phyloP scores from a whole-genome alignment of 129 eudicot species.

The Flaveria robusta region DNA sequence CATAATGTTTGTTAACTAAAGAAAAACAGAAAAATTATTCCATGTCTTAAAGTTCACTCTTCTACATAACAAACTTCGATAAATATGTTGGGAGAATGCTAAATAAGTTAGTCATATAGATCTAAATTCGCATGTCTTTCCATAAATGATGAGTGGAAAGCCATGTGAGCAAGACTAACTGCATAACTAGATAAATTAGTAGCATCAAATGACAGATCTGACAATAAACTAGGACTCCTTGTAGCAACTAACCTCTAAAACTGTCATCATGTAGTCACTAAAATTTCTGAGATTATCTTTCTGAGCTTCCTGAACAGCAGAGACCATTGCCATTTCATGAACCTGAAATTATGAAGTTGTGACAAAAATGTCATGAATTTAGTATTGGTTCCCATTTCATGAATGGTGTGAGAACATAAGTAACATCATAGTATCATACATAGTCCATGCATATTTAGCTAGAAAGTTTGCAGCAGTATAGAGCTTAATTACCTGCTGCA shows the following conservation, averaged over 20 bases:
- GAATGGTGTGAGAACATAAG: not conserved
- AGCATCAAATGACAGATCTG: slow-evolving; percentile 1
- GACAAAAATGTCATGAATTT: slow-evolving; percentile 13
- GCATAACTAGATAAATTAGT: not conserved
- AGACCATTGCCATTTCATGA: slow-evolving; percentile 95
- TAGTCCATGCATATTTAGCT: slow-evolving; percentile 3
- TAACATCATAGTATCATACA: not conserved
- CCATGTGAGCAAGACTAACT: not conserved
- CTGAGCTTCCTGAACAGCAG: slow-evolving; percentile 98
- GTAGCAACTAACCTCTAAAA: slow-evolving; percentile 70
- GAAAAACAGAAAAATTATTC: not conserved
- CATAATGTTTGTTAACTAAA: not conserved
- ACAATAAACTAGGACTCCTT: not conserved
- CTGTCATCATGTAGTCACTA: slow-evolving; percentile 94
- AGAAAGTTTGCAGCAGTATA: slow-evolving; percentile 2
- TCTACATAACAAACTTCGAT: not conserved
- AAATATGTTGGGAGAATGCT: not conserved
- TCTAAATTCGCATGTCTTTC: not conserved
- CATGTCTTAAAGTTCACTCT: slow-evolving; percentile 1
- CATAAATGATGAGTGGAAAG: not conserved
- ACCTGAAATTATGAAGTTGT: slow-evolving; percentile 51
- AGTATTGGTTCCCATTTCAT: not conserved
- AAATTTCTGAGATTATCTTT: slow-evolving; percentile 86
- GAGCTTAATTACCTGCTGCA: slow-evolving; percentile 71
- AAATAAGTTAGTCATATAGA: not conserved